Evolutionary conservation across 257 asterid genomes (phyloP).

Genomic region (Forsythia suspensa): DNA sequence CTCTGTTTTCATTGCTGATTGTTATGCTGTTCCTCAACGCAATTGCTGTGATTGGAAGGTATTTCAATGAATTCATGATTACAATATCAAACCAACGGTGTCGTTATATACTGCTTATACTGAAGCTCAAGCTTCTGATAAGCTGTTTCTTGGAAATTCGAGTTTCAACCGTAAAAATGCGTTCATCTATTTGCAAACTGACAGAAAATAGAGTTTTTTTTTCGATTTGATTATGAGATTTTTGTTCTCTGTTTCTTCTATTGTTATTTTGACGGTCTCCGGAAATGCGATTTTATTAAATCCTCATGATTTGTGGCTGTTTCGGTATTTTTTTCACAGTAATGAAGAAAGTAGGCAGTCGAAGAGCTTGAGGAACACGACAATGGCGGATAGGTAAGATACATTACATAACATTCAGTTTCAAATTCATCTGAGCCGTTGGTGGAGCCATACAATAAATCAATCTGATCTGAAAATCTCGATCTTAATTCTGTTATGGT

Average conservation of each 20-base stretch:
- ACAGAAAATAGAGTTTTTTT: neutral
- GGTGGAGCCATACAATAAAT: neutral
- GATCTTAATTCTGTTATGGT: neutral
- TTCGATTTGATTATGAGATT: neutral
- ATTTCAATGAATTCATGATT: neutral
- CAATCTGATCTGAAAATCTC: neutral
- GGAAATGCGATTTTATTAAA: no score
- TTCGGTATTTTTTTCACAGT: neutral
- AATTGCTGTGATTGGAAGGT: conserved; percentile 1
- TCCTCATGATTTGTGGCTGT: neutral
- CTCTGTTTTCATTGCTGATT: conserved; percentile 1
- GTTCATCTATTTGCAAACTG: neutral
- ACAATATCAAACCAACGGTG: neutral
- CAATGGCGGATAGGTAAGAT: conserved; percentile 17
- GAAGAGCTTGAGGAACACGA: conserved; percentile 7
- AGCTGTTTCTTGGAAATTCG: neutral
- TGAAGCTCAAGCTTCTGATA: neutral
- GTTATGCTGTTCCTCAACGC: neutral
- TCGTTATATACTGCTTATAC: neutral
- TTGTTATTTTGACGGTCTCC: neutral
- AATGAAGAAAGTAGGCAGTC: neutral
- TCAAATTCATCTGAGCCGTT: neutral
- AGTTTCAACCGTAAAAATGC: neutral
- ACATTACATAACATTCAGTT: neutral
- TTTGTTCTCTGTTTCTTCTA: neutral